These are phyloP conservation scores for Hymenochaete sp. DNA, from an alignment of 1,284 basidiomycete species.

Conservation along the genomic window DNA sequence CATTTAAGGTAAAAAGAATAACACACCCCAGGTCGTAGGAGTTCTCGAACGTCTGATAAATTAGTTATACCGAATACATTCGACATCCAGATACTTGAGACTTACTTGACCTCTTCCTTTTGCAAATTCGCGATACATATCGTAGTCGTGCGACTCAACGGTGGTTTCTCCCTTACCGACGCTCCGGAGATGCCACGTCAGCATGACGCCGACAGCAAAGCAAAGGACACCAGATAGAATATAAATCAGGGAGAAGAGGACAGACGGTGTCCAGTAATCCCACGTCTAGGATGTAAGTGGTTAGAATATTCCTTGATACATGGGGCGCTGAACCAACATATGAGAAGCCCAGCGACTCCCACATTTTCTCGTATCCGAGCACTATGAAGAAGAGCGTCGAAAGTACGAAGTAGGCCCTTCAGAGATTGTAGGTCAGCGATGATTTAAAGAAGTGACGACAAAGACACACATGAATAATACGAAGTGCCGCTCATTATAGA, in stretches of 20 bases:
- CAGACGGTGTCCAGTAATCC: slow-evolving; percentile 56
- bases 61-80: slow-evolving; percentile 1
- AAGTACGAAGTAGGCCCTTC: slow-evolving; percentile 66
- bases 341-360: slow-evolving; percentile 49
- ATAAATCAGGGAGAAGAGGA: slow-evolving; percentile 68
- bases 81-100: slow-evolving; percentile 12
- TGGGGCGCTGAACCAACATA: slow-evolving; percentile 25
- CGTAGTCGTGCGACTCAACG: slow-evolving; percentile 87
- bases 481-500: slow-evolving; percentile 95
- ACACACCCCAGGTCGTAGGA: slow-evolving; percentile 81
- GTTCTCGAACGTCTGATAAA: slow-evolving; percentile 69
- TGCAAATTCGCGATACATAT: slow-evolving; percentile 67
- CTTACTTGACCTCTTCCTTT: slow-evolving; percentile 61
- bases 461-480: slow-evolving; percentile 79
- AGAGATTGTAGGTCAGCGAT: slow-evolving; percentile 2
- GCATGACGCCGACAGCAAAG: slow-evolving; percentile 76
- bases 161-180: slow-evolving; percentile 78
- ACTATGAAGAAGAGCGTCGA: slow-evolving; percentile 48
- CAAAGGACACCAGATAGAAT: slow-evolving; percentile 71
- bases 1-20: background rate
- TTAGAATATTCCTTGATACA: slow-evolving; percentile 5
- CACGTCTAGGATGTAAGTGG: slow-evolving; percentile 35
- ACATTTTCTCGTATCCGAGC: slow-evolving; percentile 51
- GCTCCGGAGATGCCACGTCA: slow-evolving; percentile 73
- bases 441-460: slow-evolving; percentile 6